Evolutionary conservation across 495 filamentous ascomycete genomes (phyloP).

Genomic region (Cryomyces minteri): DNA sequence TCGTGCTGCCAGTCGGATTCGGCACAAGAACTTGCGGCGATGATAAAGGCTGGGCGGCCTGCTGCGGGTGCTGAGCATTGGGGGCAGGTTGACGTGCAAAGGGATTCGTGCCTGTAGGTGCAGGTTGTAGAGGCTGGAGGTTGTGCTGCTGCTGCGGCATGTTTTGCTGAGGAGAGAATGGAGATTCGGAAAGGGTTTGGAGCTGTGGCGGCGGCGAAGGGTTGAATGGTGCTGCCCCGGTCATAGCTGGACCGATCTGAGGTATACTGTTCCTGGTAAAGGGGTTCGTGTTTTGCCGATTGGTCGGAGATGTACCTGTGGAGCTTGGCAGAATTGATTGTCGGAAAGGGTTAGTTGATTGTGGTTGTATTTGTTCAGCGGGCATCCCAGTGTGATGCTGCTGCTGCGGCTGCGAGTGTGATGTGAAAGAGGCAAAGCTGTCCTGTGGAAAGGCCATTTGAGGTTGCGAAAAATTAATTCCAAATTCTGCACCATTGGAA

Average conservation of each 20-base stretch:
- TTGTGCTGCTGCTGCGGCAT: conserved; percentile 18
- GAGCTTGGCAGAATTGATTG: conserved; percentile 58
- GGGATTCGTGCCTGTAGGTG: conserved; percentile 51
- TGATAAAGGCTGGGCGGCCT: not conserved
- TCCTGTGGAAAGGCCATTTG: conserved; percentile 30
- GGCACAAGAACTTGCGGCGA: conserved; percentile 25
- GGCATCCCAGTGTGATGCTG: conserved; percentile 24
- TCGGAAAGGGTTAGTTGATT: conserved; percentile 73
- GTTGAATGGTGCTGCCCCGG: too few relatives aligned
- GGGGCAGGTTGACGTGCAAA: conserved; percentile 33
- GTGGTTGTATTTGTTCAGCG: conserved; percentile 27
- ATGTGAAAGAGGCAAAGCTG: conserved; percentile 17
- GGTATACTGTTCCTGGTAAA: conserved; percentile 37
- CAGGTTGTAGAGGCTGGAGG: conserved; percentile 34
- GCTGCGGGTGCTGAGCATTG: conserved; percentile 4
- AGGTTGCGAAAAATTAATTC: conserved; percentile 59
- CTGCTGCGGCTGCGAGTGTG: conserved; percentile 37
- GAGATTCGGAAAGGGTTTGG: not conserved
- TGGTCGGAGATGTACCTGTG: conserved; percentile 30
- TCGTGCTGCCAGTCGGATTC: conserved; percentile 73
- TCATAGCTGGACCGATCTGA: too few relatives aligned
- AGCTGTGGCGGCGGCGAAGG: too few relatives aligned
- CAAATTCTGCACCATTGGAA: conserved; percentile 72
- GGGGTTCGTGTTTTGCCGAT: conserved; percentile 64
- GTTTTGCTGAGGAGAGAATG: conserved; percentile 20